Evolutionary conservation across 331 rosid genomes (phyloP), one percentile per base, ranked within the genome.

Genomic region (Quercus tomentella): DNA sequence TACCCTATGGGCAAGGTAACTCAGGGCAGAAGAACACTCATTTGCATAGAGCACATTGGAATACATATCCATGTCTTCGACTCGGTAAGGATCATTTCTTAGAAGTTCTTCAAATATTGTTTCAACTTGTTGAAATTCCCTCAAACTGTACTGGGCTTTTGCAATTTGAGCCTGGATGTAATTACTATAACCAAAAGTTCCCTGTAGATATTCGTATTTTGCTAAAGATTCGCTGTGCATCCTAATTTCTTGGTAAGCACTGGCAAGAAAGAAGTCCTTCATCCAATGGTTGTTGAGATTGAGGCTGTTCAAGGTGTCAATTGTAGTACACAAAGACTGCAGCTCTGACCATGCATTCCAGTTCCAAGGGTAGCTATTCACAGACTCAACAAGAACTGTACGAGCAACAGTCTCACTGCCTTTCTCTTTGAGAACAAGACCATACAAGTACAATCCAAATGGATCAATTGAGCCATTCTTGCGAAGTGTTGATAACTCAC

Each of bases 1-100:
- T 67, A 92, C 97, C 77, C 97, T 89, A 81, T 94, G 98, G 71
- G 98, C 98, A 79, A 92, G 96, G 84, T 89, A 91, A 85, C 98
- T 94, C 78, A 94, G 87, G 52, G 91, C 93, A 30, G 98, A 89
- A 56, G 82, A 92, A 58, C 92, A 89, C 70, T 94, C 98, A 76
- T 92, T 92, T 37, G 98, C 92, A 79, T 94, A 94, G 28, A 94
- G 87, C 88, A 92, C 97, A 70, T 94, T 94, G 79, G 98, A 94
- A 85, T 94, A 94, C 97, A 92, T 89, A 82, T 94, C 98, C 98
- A 94, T 90, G 82, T 94, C 98, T 81, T 94, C 98, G 33, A 94
- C 97, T 77, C 98, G 86, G 68, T 86, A 94, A 31, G 98, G 98
- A 84, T 94, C 97, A 79, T 86, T 94, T 60, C 98, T 86, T 60